Conservation (phyloP, 495 filamentous ascomycete species). For the Podospora tetraspora region DNA sequence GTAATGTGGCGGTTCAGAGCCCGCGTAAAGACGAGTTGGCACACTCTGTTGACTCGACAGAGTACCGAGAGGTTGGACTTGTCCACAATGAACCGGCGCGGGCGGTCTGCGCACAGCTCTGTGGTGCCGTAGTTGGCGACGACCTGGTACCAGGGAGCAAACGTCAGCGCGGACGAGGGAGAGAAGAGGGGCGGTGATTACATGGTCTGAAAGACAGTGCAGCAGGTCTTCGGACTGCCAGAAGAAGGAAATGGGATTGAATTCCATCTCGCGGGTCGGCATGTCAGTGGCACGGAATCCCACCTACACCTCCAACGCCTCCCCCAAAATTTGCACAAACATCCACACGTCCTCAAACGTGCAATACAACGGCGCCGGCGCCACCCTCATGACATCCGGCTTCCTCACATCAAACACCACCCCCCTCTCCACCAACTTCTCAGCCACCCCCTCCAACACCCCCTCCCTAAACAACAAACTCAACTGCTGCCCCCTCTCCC, state of each 20-base stretch:
- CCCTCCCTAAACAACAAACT: slow-evolving; percentile 63
- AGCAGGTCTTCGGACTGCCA: background rate
- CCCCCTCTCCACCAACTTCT: slow-evolving; percentile 57
- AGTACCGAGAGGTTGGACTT: background rate
- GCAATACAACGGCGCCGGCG: slow-evolving; percentile 85
- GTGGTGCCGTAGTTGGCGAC: background rate
- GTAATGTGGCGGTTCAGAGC: background rate
- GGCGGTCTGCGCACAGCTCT: background rate
- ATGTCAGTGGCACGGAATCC: background rate
- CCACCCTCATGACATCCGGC: slow-evolving; percentile 81
- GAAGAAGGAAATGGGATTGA: background rate
- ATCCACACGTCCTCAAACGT: slow-evolving; percentile 70
- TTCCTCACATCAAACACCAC: slow-evolving; percentile 80
- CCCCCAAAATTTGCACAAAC: slow-evolving; percentile 58
- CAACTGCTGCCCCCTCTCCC: slow-evolving; percentile 75
- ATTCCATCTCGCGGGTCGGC: background rate
- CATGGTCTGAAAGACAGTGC: background rate
- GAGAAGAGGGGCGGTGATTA: background rate
- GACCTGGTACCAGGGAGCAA: background rate
- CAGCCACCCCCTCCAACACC: slow-evolving; percentile 62
- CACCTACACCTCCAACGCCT: background rate
- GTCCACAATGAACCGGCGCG: background rate
- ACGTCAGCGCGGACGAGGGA: background rate
- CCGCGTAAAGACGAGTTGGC: background rate
- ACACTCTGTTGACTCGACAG: background rate